Conservation (phyloP, 2,329 filamentous ascomycete species). For the Arthrobotrys sphaeroides region DNA sequence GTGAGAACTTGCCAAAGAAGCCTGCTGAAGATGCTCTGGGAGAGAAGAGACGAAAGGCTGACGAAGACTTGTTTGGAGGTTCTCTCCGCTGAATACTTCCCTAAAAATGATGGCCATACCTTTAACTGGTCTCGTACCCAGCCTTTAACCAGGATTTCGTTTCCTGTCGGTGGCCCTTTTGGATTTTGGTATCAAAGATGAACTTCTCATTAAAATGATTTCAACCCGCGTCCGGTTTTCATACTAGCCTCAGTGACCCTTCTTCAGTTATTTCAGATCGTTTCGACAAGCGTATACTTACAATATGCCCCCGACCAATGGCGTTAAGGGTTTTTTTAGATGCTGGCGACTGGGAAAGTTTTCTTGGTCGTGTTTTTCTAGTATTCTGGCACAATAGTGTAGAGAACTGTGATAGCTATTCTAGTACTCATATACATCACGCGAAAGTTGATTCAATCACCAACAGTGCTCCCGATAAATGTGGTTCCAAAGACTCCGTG, state of each 20-base stretch:
- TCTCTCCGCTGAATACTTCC: background rate
- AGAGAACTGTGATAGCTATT: background rate
- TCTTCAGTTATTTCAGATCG: no score
- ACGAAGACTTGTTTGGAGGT: constrained; percentile 42
- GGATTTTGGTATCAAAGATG: background rate
- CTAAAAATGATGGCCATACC: no score
- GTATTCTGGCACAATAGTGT: background rate
- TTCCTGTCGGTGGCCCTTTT: no score
- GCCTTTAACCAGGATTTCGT: no score
- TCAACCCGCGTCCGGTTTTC: no score
- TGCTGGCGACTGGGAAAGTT: no score
- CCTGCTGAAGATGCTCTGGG: background rate
- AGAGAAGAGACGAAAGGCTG: constrained; percentile 16
- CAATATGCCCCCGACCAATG: background rate
- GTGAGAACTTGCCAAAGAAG: constrained; percentile 12
- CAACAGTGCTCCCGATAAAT: background rate
- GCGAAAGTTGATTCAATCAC: background rate
- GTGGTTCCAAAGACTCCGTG: no score
- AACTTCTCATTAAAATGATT: background rate
- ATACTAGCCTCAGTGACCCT: no score
- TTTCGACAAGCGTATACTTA: no score
- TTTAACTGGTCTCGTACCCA: no score
- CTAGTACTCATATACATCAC: background rate
- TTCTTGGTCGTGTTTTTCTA: no score
- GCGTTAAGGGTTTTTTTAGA: background rate